Conservation (phyloP, 495 filamentous ascomycete genomes). For the Penicillium parvum region DNA sequence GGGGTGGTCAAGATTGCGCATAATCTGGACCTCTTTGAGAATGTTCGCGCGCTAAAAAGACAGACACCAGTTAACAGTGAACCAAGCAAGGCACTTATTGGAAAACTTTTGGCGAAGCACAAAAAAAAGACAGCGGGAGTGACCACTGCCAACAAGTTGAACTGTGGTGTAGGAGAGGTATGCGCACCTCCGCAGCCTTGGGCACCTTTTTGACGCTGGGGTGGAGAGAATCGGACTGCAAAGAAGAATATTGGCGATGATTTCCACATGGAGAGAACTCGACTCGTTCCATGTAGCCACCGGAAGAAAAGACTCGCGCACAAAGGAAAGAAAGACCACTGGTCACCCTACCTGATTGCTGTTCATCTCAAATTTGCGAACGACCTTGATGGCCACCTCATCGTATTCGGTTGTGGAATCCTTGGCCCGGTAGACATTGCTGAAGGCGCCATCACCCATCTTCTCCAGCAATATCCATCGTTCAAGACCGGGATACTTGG, state of each 20-base stretch:
- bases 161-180: conserved; percentile 29
- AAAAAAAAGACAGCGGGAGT: conserved; percentile 5
- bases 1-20: conserved; percentile 92
- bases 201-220: conserved; percentile 91
- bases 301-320: conserved; percentile 6
- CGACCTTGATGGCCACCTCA: conserved; percentile 96
- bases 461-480: conserved; percentile 89
- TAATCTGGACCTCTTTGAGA: conserved; percentile 97
- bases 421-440: conserved; percentile 89
- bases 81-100: background rate
- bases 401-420: conserved; percentile 64
- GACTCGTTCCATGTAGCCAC: background rate
- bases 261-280: background rate
- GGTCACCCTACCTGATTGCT: conserved; percentile 75
- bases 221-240: conserved; percentile 74
- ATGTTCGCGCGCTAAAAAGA: conserved; percentile 81
- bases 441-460: conserved; percentile 99
- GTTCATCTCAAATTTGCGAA: conserved; percentile 98
- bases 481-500: conserved; percentile 86
- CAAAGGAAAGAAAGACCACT: conserved; percentile 14
- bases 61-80: conserved; percentile 8
- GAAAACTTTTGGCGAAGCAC: background rate
- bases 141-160: conserved; percentile 12
- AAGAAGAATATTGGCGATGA: conserved; percentile 36
- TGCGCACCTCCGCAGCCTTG: conserved; percentile 96